Conservation (phyloP, 2,329 filamentous ascomycete genomes). For the Aureobasidium sp. region DNA sequence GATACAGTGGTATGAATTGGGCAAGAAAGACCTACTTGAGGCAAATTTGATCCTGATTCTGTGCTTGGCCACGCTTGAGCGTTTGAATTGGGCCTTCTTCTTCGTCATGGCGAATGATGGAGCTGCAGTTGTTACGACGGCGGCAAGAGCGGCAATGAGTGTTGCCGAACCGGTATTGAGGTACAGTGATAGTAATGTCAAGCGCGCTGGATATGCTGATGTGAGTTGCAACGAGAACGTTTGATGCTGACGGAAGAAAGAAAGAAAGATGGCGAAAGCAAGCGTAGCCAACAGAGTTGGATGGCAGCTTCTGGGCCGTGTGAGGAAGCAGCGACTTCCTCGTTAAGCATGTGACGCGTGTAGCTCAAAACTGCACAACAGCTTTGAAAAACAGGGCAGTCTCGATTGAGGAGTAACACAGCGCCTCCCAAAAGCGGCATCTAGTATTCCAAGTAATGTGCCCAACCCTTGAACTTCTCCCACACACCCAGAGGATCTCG, state of each 20-base stretch:
- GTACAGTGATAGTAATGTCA: not conserved
- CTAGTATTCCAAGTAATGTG: not conserved
- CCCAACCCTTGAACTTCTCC: not conserved
- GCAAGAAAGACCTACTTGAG: not conserved
- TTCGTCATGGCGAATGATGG: not conserved
- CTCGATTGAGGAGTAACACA: no score
- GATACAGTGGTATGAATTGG: not conserved
- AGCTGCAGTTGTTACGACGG: not conserved
- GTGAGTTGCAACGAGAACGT: not conserved
- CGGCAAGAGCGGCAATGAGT: not conserved
- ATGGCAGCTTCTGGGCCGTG: not conserved
- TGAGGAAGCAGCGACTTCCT: not conserved
- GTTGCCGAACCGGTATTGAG: not conserved
- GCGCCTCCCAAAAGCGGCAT: not conserved
- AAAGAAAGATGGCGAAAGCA: no score
- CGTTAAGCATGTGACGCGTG: not conserved
- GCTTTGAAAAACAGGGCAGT: not conserved
- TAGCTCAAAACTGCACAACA: not conserved
- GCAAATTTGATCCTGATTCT: not conserved
- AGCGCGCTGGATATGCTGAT: not conserved
- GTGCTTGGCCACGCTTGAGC: not conserved
- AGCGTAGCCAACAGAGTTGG: not conserved
- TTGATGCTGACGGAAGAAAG: not conserved
- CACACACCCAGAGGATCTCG: conserved; percentile 2
- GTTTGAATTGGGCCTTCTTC: not conserved